Evolutionary conservation across 2,329 filamentous ascomycete genomes (phyloP).

Genomic region (Chaetomiaceae sp.): DNA sequence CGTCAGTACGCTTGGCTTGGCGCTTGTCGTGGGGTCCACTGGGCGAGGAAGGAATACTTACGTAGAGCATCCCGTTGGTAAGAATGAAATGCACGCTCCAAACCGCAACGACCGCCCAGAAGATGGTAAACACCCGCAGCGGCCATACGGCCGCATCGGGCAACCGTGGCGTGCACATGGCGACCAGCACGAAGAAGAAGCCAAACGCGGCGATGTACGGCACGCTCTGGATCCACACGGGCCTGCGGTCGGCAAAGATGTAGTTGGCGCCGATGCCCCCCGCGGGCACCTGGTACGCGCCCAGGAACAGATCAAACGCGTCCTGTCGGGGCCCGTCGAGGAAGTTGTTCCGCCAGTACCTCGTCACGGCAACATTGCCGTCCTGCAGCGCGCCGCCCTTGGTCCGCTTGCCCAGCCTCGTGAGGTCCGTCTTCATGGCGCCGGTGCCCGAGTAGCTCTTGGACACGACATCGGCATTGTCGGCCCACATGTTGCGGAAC

Average conservation of each 20-base stretch:
- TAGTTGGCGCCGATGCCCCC: constrained; percentile 66
- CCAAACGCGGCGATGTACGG: constrained; percentile 87
- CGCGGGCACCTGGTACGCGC: constrained; percentile 72
- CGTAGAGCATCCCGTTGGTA: constrained; percentile 85
- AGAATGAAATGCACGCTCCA: constrained; percentile 76
- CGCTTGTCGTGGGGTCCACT: too few species aligned
- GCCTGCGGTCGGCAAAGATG: constrained; percentile 79
- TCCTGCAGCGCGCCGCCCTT: constrained; percentile 82
- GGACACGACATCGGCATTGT: constrained; percentile 95
- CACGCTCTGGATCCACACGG: constrained; percentile 84
- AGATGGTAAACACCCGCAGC: constrained; percentile 72
- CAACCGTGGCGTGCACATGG: constrained; percentile 64
- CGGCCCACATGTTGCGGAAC: constrained; percentile 97
- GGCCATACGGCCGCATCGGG: constrained; percentile 76
- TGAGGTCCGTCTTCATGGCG: constrained; percentile 96
- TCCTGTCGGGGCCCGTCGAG: constrained; percentile 90
- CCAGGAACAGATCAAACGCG: constrained; percentile 90
- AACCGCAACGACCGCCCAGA: constrained; percentile 66
- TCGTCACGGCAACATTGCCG: constrained; percentile 78
- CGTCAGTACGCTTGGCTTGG: background rate
- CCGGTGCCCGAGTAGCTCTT: constrained; percentile 92
- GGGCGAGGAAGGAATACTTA: constrained; percentile 61
- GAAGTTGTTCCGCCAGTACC: constrained; percentile 94
- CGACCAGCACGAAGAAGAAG: constrained; percentile 75
- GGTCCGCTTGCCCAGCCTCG: constrained; percentile 85